Base-by-base conservation (phyloP, 1,284 basidiomycete genomes). In the Sporisorium iseilematis-ciliati region DNA sequence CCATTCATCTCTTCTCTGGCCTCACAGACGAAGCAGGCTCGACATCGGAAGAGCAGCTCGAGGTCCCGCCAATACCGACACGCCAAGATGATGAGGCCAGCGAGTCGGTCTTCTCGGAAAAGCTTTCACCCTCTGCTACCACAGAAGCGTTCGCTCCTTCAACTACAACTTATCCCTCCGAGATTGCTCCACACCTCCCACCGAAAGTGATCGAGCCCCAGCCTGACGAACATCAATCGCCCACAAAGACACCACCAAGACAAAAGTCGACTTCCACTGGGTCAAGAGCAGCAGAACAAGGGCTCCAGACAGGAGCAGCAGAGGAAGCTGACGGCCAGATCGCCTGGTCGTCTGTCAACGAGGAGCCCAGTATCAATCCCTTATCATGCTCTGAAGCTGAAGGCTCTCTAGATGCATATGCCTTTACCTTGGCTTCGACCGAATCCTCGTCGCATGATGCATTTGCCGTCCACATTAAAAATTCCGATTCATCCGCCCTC, bases 1-100 rank as follows among this genome's bases (percentile, higher is more conserved):
- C 62, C 1, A 26, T 64, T 8, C 57, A 65, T 21, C 57, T 57
- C 45, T 70, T 70, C 14, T 61, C 57, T 4, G 21, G 18, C 4
- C n/a, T 40, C 18, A 25, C 57, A 12, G 54, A 50, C 1, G 45
- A 49, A 3, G 26, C 48, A n/a, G 40, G 18, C 5, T 20, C 25
- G 7, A 5, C 48, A 20, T 2, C 51, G 5, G 12, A 6, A n/a
- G 26, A 45, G 11, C 29, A 26, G n/a, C 29, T 25, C 7, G 31
- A 46, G 8, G 5, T 31, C 10, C 29, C 29, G 11, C 26, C 18
- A 25, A 46, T 20, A 38, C 26, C 54, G 29, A 14, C 26, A 25
- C 45, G 25, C 16, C 18, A 16, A 26, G 23, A 46, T 14, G 18
- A 16, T 18, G 45, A 46, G 25, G 45, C 45, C 23, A 46, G 45